Evolutionary conservation across 225 moss, liverwort and hornwort genomes (phyloP).

Genomic region (Physcomitrellopsis africana): DNA sequence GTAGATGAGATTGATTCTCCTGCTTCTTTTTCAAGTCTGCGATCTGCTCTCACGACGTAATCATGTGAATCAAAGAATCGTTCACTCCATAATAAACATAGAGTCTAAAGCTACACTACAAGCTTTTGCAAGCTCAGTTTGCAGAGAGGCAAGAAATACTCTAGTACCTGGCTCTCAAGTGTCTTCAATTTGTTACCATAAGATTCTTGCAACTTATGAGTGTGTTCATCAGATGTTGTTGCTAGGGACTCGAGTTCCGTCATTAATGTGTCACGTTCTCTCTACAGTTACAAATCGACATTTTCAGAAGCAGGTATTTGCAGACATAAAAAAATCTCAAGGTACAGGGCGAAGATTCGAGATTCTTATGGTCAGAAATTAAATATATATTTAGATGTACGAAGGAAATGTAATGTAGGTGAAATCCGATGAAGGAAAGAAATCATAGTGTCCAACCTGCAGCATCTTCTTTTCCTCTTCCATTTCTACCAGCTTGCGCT

Average conservation of each 20-base stretch:
- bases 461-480: constrained; percentile 93
- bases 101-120: constrained; percentile 10
- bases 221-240: constrained; percentile 64
- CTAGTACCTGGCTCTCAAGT: constrained; percentile 60
- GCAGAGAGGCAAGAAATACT: constrained; percentile 17
- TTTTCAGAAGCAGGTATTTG: constrained; percentile 18
- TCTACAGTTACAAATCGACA: constrained; percentile 30
- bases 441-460: constrained; percentile 56
- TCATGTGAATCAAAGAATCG: too few relatives aligned
- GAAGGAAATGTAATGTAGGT: background rate
- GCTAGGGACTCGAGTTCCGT: constrained; percentile 66
- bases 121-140: constrained; percentile 6
- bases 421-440: background rate
- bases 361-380: too few relatives aligned
- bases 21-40: constrained; percentile 93
- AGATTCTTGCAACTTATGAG: constrained; percentile 65
- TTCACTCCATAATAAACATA: background rate
- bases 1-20: constrained; percentile 89
- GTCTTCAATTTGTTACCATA: constrained; percentile 64
- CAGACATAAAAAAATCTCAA: background rate
- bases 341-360: too few relatives aligned
- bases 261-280: constrained; percentile 64
- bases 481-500: constrained; percentile 85
- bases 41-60: constrained; percentile 49
- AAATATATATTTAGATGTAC: background rate